Conservation (phyloP, 1,139 yeast species). For the Diutina catenulata region DNA sequence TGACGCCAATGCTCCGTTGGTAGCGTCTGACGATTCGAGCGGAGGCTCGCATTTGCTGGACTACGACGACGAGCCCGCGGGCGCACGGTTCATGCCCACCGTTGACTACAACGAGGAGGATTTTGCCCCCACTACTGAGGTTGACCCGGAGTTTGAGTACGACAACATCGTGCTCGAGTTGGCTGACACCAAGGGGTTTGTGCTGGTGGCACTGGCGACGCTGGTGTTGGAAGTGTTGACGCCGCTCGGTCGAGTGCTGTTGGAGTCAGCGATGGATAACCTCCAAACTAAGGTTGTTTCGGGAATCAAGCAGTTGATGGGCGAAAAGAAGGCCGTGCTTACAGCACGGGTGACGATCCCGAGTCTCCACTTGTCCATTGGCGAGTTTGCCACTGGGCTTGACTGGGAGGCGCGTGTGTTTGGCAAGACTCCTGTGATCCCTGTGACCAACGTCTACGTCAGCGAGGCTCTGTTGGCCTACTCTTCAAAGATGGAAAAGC, state of each 20-base stretch:
- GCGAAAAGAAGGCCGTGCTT: background rate
- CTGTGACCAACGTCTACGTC: background rate
- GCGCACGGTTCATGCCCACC: conserved; percentile 17
- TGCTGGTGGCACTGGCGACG: conserved; percentile 18
- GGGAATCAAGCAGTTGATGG: conserved; percentile 21
- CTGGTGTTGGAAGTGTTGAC: conserved; percentile 22
- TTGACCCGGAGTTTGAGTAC: conserved; percentile 36
- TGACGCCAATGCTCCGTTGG: conserved; percentile 2
- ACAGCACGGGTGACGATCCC: background rate
- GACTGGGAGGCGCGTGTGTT: too few species aligned
- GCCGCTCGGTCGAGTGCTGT: conserved; percentile 16
- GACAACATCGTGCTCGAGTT: conserved; percentile 45
- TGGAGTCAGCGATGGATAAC: conserved; percentile 45
- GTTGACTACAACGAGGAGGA: conserved; percentile 30
- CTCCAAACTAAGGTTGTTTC: conserved; percentile 52
- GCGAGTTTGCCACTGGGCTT: background rate
- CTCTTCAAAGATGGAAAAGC: background rate
- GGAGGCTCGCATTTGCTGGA: background rate
- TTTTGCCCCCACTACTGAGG: conserved; percentile 27
- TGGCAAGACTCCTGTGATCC: background rate
- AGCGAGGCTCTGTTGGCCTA: background rate
- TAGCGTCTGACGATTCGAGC: background rate
- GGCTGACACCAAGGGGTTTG: conserved; percentile 26
- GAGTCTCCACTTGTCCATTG: background rate
- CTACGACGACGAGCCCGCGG: background rate